Conservation (phyloP, 2,329 filamentous ascomycete species). For the Xylaria sp. region DNA sequence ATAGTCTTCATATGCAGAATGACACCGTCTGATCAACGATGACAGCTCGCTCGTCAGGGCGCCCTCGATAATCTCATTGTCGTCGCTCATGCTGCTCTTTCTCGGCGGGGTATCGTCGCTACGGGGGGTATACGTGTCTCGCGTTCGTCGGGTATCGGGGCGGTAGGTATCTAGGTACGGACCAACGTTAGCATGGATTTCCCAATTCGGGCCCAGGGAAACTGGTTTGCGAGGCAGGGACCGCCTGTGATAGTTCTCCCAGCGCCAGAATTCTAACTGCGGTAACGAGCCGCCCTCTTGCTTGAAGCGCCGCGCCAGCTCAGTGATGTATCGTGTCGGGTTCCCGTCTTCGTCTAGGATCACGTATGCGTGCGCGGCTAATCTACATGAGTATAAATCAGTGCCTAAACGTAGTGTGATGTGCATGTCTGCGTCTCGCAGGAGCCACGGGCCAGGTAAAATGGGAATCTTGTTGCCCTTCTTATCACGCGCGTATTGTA, state of each 20-base stretch:
- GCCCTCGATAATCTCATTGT: constrained; percentile 6
- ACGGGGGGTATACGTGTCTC: constrained; percentile 19
- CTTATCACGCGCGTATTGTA: constrained; percentile 17
- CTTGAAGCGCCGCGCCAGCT: constrained; percentile 11
- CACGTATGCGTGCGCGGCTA: constrained; percentile 30
- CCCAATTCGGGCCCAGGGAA: constrained; percentile 24
- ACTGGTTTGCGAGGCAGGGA: constrained; percentile 7
- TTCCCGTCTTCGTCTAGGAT: constrained; percentile 13
- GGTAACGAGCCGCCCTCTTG: background rate
- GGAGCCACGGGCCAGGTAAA: background rate
- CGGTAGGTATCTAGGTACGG: constrained; percentile 36
- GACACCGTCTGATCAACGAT: constrained; percentile 1
- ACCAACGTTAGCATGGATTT: constrained; percentile 33
- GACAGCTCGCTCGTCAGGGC: constrained; percentile 20
- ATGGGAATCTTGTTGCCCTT: constrained; percentile 9
- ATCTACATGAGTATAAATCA: constrained; percentile 23
- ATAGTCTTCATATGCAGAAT: constrained; percentile 24
- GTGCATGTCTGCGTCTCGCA: constrained; percentile 30
- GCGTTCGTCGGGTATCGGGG: constrained; percentile 1
- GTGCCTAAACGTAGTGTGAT: constrained; percentile 33
- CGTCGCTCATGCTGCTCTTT: background rate
- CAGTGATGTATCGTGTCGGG: constrained; percentile 27
- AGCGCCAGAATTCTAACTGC: constrained; percentile 32
- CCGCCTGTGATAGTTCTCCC: constrained; percentile 4
- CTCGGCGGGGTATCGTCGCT: background rate